Evolutionary conservation across 164 flowering plant genomes (phyloP), one percentile per base, ranked within the genome.

Genomic region (Berberis thunbergii): DNA sequence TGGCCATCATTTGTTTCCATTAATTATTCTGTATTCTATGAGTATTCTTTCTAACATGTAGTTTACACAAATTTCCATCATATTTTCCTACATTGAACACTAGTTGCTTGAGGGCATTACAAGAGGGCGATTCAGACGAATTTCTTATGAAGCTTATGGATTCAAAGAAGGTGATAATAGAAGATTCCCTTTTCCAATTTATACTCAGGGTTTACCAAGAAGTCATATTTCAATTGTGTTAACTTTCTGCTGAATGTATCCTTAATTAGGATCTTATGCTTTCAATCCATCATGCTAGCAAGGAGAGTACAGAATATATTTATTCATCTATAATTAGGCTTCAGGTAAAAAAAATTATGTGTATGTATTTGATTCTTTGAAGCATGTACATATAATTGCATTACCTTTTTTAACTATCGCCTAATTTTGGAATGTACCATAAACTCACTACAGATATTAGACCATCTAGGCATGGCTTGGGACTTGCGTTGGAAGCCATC

Each of bases 391-490:
- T 11, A 57, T 60, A 41, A 57, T 41, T 53, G 41, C n/a, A 54
- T 6, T 38, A 1, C 10, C 12, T n/a, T 55, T 61, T 26, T 26
- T 26, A 26, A 26, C 26, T 26, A 26, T 26, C 26, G 26, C 26
- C 26, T 26, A 26, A 26, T 26, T 26, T 26, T 26, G 26, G 26
- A 26, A 26, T 26, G 26, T 26, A 26, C 26, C 26, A 26, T 26
- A 26, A 26, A 26, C 26, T 26, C 26, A 26, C 1, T 78, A 63
- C 80, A 93, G 98, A 90, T 88, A 3, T 75, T 93, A 62, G 76
- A 84, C 69, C 98, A 93, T 80, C 89, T 93, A 71, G 91, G 89
- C 57, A 73, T 79, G 74, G 85, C 89, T 67, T 93, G 98, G 98
- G 79, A 75, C 74, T 71, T 88, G 54, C 90, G 96, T 4, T 93